Conservation (phyloP, 768 basidiomycete genomes). For the Boletellus ananiceps region DNA sequence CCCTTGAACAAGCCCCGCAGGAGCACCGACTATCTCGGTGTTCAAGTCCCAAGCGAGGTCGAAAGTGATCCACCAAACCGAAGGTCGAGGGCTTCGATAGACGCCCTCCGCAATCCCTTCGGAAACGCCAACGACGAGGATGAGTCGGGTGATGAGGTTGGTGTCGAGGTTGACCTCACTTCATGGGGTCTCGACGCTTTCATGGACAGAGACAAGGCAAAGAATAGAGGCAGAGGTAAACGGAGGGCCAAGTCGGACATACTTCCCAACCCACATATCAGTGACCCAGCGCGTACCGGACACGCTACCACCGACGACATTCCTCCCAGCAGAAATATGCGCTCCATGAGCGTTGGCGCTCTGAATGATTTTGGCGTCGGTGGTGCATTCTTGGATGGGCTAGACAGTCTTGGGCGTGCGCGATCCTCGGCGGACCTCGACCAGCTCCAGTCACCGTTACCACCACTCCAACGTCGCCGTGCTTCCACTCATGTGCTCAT, state of each 20-base stretch:
- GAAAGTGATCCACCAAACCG: constrained; percentile 48
- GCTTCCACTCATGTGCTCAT: constrained; percentile 48
- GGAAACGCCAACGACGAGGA: constrained; percentile 56
- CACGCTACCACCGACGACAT: constrained; percentile 41
- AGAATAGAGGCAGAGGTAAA: constrained; percentile 37
- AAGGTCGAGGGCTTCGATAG: constrained; percentile 54
- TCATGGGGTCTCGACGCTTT: constrained; percentile 84
- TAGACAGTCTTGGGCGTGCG: constrained; percentile 38
- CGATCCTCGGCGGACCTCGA: constrained; percentile 58
- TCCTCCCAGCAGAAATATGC: constrained; percentile 39
- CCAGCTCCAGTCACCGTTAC: constrained; percentile 39
- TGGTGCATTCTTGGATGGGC: constrained; percentile 41
- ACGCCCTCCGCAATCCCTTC: constrained; percentile 71
- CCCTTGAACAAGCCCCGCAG: constrained; percentile 48
- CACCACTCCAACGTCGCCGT: constrained; percentile 45
- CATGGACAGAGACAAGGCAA: constrained; percentile 62
- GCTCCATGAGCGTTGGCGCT: constrained; percentile 66
- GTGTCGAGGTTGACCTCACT: constrained; percentile 70
- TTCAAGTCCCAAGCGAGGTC: constrained; percentile 60
- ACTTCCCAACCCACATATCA: constrained; percentile 44
- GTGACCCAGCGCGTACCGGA: constrained; percentile 36
- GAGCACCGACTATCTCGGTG: constrained; percentile 62
- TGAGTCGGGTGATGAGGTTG: constrained; percentile 44
- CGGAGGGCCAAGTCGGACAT: constrained; percentile 34
- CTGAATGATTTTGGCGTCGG: constrained; percentile 50